Evolutionary conservation across 176 grass and related monocot genomes (phyloP).

Genomic region (Bonia amplexicaulis): DNA sequence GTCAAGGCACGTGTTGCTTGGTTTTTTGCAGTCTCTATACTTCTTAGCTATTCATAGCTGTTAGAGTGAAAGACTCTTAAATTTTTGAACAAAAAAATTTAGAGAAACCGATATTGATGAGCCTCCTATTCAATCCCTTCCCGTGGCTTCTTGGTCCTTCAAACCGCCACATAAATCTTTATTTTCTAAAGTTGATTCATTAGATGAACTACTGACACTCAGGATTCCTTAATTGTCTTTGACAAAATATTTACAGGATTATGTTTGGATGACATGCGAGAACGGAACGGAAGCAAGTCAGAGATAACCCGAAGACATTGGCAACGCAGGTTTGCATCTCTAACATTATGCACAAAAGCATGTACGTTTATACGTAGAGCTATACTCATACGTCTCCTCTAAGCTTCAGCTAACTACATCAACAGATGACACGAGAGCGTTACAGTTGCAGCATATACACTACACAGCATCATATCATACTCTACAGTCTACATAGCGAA

Average conservation of each 20-base stretch:
- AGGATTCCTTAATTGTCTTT: background rate
- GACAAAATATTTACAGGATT: background rate
- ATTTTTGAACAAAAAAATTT: no score
- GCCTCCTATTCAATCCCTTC: no score
- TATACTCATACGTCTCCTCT: background rate
- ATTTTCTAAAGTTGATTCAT: background rate
- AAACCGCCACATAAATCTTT: background rate
- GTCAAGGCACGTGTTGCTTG: no score
- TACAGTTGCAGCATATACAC: background rate
- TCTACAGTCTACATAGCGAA: background rate
- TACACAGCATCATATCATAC: background rate
- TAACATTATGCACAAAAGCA: background rate
- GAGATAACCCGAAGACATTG: background rate
- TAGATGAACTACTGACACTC: background rate
- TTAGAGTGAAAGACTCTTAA: no score
- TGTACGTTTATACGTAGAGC: background rate
- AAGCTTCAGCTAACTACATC: slow-evolving; percentile 22
- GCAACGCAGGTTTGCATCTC: background rate
- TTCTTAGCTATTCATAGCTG: no score
- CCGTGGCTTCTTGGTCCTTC: no score
- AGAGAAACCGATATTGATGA: no score
- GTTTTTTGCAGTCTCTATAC: no score
- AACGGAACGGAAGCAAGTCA: background rate
- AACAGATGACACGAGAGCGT: background rate
- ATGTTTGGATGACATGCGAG: background rate